A percentile compares a stretch with the other conserved stretches of the same genome.
These are phyloP conservation scores for Lunularia cruciata DNA, from an alignment of 225 moss, liverwort and hornwort species.

Conservation along the genomic window DNA sequence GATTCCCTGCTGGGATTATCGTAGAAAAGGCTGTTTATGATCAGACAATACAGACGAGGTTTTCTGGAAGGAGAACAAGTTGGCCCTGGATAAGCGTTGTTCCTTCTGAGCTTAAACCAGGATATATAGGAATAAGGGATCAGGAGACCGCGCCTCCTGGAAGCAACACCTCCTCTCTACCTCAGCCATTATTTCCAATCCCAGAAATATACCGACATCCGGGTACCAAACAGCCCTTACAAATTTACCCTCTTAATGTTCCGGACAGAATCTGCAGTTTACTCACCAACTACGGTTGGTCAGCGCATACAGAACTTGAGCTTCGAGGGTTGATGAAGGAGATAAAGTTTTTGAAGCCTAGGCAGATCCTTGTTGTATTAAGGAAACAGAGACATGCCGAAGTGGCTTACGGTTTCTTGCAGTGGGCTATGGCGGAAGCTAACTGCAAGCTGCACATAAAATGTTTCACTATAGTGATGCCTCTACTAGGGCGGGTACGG, in stretches of 20 bases:
- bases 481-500: conserved; percentile 34
- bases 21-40: background rate
- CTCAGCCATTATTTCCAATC: background rate
- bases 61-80: background rate
- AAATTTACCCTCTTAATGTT: conserved; percentile 16
- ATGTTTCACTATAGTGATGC: conserved; percentile 43
- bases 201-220: conserved; percentile 21
- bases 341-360: conserved; percentile 29
- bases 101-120: conserved; percentile 34
- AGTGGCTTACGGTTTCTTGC: conserved; percentile 40
- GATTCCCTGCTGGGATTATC: background rate
- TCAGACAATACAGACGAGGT: background rate
- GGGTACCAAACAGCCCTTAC: conserved; percentile 17
- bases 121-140: background rate
- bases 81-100: conserved; percentile 47
- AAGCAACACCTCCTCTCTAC: background rate
- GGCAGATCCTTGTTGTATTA: conserved; percentile 36
- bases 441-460: conserved; percentile 34
- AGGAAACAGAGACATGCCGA: conserved; percentile 40
- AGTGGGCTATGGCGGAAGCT: conserved; percentile 43
- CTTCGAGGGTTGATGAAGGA: conserved; percentile 37
- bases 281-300: conserved; percentile 45
- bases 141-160: background rate
- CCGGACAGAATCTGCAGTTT: conserved; percentile 25
- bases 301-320: conserved; percentile 42